phyloP scores from a whole-genome alignment of 108 stramenopile genomes.

The Nannochloropsis gaditana region DNA sequence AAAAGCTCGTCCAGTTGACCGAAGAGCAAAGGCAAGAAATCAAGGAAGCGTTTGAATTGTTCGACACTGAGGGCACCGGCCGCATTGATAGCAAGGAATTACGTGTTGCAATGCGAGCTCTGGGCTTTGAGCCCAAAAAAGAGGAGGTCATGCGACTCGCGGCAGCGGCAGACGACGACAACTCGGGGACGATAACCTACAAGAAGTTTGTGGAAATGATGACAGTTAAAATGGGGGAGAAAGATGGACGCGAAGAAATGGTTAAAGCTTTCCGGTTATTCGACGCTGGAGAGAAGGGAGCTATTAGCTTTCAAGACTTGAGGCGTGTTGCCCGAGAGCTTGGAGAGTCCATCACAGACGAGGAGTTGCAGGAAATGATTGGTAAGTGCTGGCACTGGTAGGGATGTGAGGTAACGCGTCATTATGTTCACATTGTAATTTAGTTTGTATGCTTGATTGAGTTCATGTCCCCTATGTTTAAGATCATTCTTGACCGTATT shows the following conservation, averaged over 20 bases:
- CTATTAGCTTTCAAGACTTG: conserved; percentile 74
- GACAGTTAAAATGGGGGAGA: conserved; percentile 58
- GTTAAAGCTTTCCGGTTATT: conserved; percentile 12
- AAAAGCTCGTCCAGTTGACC: background rate
- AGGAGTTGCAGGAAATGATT: conserved; percentile 68
- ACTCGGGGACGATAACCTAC: conserved; percentile 75
- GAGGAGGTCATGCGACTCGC: conserved; percentile 81
- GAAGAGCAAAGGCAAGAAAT: conserved; percentile 44
- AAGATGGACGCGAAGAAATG: conserved; percentile 50
- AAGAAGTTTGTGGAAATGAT: conserved; percentile 72
- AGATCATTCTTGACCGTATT: no score
- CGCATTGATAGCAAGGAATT: conserved; percentile 80
- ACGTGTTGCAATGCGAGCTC: conserved; percentile 78
- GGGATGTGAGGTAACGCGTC: background rate
- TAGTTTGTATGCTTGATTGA: no score
- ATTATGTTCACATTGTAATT: no score
- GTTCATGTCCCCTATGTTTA: no score
- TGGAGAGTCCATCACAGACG: conserved; percentile 77
- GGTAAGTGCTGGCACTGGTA: conserved; percentile 26
- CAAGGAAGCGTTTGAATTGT: conserved; percentile 46
- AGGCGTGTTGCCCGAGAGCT: conserved; percentile 83
- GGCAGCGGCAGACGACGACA: conserved; percentile 71
- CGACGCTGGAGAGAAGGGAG: conserved; percentile 80
- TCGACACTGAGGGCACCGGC: conserved; percentile 46
- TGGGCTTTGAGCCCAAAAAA: conserved; percentile 71